Evolutionary conservation across 2,329 filamentous ascomycete genomes (phyloP).

Genomic region (Orbilia quercus): DNA sequence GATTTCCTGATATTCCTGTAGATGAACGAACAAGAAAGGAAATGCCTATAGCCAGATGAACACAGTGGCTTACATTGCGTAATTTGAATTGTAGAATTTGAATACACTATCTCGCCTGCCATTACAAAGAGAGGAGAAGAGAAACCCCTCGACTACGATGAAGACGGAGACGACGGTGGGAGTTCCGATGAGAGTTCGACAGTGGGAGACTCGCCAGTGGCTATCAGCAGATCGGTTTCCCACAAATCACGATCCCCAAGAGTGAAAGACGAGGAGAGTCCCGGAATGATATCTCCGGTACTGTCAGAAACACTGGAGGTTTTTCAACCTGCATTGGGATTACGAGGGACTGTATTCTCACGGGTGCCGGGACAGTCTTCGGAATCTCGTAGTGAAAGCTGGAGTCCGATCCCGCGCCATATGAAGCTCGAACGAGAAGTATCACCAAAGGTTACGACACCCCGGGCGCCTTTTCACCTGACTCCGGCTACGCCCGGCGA

Average conservation of each 20-base stretch:
- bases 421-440: not conserved
- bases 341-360: conserved; percentile 14
- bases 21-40: too few species aligned
- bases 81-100: conserved; percentile 28
- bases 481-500: not conserved
- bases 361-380: conserved; percentile 5
- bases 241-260: conserved; percentile 34
- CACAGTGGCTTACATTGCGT: conserved; percentile 6
- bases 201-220: conserved; percentile 45
- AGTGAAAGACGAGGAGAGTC: conserved; percentile 18
- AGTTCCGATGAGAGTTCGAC: conserved; percentile 26
- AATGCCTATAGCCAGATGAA: not conserved
- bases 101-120: conserved; percentile 1
- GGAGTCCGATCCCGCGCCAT: not conserved
- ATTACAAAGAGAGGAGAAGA: conserved; percentile 12
- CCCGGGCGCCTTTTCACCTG: not conserved
- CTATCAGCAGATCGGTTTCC: conserved; percentile 34
- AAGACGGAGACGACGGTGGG: not conserved
- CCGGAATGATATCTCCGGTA: conserved; percentile 9
- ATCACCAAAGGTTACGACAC: conserved; percentile 18
- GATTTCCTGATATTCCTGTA: conserved; percentile 18
- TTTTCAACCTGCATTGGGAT: not conserved
- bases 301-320: not conserved
- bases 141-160: conserved; percentile 8
- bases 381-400: not conserved